Evolutionary conservation across 495 filamentous ascomycete species (phyloP), one percentile per base, ranked within the genome.

Genomic region (Hypoxylon crocopeplum): DNA sequence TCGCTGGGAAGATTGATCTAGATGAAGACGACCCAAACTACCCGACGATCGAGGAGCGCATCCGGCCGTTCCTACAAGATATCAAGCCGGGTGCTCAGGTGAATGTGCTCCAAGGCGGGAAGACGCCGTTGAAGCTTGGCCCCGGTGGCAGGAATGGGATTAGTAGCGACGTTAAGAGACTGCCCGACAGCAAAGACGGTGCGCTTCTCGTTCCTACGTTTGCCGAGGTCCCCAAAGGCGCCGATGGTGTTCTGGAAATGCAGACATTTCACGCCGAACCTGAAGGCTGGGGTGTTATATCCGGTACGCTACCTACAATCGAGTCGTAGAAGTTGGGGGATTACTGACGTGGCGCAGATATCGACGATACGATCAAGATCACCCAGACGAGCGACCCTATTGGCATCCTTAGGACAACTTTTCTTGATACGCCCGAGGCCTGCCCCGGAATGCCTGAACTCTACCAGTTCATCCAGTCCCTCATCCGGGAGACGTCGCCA

Each of bases 311-410:
- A 42, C 33, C 5, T n/a, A 2, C 7, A 33, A 1, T 22, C 11
- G 29, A 27, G 22, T 30, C 16, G 45, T 10, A 27, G 1, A 46
- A 24, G 15, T 38, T 20, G 30, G 39, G 17, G 20, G 24, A 45
- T 54, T n/a, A 16, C 57, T 71, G 38, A 60, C 47, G 38, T 15
- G 2, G 12, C 33, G 24, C 39, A 85, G 93, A 98, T 66, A 87
- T 98, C 67, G 93, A 98, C 72, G 93, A 98, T 72, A 94, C 93
- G 2, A 96, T 97, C 78, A 97, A 98, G 74, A 78, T 91, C 45
- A 96, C 93, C 0, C 81, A 88, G 68, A 96, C 94, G 2, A 84
- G 84, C 33, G 84, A 88, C 38, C 83, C 89, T 1, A 82, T 88
- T 37, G 91, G 91, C 5, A 91, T 97, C 56, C 76, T 97, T 3